Conservation (phyloP, 176 grass and related monocot genomes). For the Themeda triandra region DNA sequence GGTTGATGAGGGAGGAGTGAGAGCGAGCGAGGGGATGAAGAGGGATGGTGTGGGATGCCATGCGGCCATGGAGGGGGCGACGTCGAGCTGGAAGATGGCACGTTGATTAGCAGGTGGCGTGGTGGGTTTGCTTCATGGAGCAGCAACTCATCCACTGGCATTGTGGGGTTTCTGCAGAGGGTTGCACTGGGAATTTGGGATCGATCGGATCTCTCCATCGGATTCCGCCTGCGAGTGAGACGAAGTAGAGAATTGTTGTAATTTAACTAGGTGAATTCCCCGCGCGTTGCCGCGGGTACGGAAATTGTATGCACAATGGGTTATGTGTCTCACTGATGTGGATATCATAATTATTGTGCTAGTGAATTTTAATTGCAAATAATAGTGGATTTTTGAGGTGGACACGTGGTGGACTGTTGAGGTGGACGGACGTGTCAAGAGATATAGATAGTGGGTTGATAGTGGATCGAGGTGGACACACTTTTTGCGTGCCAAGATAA, state of each 20-base stretch:
- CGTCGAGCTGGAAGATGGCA: conserved; percentile 40
- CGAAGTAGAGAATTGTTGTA: not conserved
- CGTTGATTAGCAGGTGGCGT: conserved; percentile 18
- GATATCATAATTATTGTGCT: no score
- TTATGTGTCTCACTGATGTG: no score
- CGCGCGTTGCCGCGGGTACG: no score
- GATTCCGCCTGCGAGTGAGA: not conserved
- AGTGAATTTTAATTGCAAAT: no score
- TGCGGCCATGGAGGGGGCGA: conserved; percentile 3
- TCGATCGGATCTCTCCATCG: not conserved
- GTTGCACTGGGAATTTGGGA: not conserved
- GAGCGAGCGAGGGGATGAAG: not conserved
- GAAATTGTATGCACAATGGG: no score
- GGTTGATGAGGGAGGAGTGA: not conserved
- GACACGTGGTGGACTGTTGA: no score
- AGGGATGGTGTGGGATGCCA: not conserved
- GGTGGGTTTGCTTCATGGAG: conserved; percentile 22
- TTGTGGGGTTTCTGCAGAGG: not conserved
- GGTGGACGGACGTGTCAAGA: no score
- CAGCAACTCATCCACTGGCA: not conserved
- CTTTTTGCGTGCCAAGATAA: no score
- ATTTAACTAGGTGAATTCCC: conserved; percentile 24
- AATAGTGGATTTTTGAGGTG: no score
- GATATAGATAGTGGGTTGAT: no score
- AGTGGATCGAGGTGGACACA: no score